Percentiles rank a stretch among this genome's conserved stretches.
phyloP scores from a whole-genome alignment of 2,329 filamentous ascomycete species.

The Arthroderma sp. region DNA sequence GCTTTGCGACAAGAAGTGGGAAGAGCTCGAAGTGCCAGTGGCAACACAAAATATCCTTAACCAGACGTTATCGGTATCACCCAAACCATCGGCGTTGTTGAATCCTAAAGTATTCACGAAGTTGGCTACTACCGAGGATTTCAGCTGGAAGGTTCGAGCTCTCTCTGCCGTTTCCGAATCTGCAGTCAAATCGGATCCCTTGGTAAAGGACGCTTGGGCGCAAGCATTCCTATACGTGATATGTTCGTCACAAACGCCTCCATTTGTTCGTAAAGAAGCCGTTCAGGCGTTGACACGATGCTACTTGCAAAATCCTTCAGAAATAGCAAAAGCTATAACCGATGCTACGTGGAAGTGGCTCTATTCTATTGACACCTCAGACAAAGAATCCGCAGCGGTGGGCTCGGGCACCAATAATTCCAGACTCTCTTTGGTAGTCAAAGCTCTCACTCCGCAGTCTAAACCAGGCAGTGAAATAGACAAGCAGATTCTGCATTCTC shows the following conservation, averaged over 20 bases:
- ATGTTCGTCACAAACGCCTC: conserved; percentile 47
- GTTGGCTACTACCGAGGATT: conserved; percentile 58
- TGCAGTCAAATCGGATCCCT: conserved; percentile 35
- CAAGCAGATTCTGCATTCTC: conserved; percentile 44
- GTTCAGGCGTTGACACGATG: conserved; percentile 48
- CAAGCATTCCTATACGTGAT: conserved; percentile 73
- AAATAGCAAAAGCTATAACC: conserved; percentile 52
- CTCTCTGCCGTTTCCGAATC: conserved; percentile 48
- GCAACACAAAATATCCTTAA: conserved; percentile 40
- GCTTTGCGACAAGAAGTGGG: conserved; percentile 40
- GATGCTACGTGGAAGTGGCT: conserved; percentile 72
- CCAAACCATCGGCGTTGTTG: conserved; percentile 77
- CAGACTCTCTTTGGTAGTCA: conserved; percentile 48
- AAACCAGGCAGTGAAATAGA: conserved; percentile 25
- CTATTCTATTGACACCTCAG: conserved; percentile 49
- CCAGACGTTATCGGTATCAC: conserved; percentile 55
- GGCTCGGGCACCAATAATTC: conserved; percentile 51
- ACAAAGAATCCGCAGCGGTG: conserved; percentile 63
- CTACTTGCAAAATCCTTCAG: conserved; percentile 47
- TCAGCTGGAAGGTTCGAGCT: conserved; percentile 62
- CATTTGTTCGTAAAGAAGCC: conserved; percentile 51
- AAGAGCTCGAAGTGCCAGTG: conserved; percentile 33
- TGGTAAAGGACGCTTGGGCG: conserved; percentile 58
- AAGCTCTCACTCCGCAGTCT: conserved; percentile 27
- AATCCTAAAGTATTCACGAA: conserved; percentile 79